phyloP scores from a whole-genome alignment of 371 early-diverging fungal genomes.

The Lichtheimia corymbifera region DNA sequence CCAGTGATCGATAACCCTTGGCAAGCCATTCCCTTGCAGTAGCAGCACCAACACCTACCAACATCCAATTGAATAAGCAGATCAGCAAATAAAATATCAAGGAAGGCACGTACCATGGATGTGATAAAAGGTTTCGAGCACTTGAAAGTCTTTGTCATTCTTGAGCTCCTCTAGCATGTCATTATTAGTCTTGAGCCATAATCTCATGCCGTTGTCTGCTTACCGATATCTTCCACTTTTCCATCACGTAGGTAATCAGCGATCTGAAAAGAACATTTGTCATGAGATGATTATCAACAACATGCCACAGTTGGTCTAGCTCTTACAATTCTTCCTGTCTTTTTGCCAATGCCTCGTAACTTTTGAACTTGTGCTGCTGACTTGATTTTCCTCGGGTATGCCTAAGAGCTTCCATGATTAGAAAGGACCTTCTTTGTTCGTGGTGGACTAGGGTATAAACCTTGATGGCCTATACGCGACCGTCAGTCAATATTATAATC shows the following conservation, averaged over 20 bases:
- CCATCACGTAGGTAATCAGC: conserved; percentile 16
- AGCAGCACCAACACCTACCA: conserved; percentile 17
- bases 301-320: not conserved
- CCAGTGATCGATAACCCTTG: conserved; percentile 17
- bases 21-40: conserved; percentile 18
- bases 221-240: conserved; percentile 16
- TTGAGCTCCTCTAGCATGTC: conserved; percentile 12
- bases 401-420: conserved; percentile 3
- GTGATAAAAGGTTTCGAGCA: conserved; percentile 19
- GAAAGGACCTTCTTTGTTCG: too few species aligned
- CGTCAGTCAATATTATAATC: too few species aligned
- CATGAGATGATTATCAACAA: not conserved
- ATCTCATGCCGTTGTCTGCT: not conserved
- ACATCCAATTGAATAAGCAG: not conserved
- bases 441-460: too few species aligned
- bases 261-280: conserved; percentile 9
- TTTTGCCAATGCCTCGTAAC: conserved; percentile 21
- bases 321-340: conserved; percentile 22
- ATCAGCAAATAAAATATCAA: too few species aligned
- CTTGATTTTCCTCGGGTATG: conserved; percentile 14
- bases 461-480: too few species aligned
- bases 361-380: conserved; percentile 4
- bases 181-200: not conserved
- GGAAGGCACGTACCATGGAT: conserved; percentile 14
- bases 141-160: conserved; percentile 4